Evolutionary conservation across 352 stramenopile species (phyloP).

Genomic region (Thalassiosira ordinaria): DNA sequence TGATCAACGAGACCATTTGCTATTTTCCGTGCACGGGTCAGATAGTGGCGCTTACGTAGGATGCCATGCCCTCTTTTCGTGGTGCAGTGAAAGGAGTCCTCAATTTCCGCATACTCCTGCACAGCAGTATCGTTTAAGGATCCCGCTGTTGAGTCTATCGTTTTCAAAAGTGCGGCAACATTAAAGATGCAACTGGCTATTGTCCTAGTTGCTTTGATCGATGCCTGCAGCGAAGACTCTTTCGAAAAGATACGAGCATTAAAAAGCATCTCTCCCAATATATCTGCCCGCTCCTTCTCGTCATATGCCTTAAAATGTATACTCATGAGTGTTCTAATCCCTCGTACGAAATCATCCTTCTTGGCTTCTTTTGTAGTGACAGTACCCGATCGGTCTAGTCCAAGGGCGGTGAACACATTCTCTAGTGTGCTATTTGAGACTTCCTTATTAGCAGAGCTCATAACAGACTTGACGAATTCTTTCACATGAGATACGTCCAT

Average conservation of each 20-base stretch:
- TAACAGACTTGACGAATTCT: background rate
- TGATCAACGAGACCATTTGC: background rate
- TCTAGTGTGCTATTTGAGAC: background rate
- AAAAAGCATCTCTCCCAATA: background rate
- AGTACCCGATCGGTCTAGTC: background rate
- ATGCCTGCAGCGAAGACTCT: background rate
- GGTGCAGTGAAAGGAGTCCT: background rate
- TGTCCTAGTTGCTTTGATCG: background rate
- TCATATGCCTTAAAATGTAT: background rate
- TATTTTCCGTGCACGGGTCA: background rate
- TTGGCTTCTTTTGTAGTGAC: background rate
- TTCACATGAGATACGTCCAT: too few relatives aligned
- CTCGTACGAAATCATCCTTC: constrained; percentile 2
- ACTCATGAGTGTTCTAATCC: background rate
- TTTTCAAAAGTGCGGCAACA: background rate
- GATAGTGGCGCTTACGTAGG: background rate
- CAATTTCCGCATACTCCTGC: background rate
- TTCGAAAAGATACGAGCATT: constrained; percentile 3
- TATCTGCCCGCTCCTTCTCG: background rate
- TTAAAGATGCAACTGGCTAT: background rate
- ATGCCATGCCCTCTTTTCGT: background rate
- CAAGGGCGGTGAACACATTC: background rate
- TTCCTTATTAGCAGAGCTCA: background rate
- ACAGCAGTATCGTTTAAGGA: background rate
- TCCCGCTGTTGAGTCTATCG: background rate